These are phyloP conservation scores for Trichothecium roseum DNA, from an alignment of 2,329 filamentous ascomycete species.

Conservation along the genomic window DNA sequence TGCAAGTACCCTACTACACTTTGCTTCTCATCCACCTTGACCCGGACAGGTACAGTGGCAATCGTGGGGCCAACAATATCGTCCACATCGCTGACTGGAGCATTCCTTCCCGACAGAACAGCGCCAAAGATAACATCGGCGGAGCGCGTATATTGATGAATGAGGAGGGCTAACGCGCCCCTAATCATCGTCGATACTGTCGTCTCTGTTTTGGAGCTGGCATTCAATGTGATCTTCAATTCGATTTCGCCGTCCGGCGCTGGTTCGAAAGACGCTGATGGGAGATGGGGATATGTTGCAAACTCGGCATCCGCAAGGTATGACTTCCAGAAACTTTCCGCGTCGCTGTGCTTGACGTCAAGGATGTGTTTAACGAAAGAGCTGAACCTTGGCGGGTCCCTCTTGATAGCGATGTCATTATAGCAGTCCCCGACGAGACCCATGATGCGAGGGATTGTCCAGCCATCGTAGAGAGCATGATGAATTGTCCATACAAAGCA, in stretches of 20 bases:
- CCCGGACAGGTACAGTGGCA: conserved; percentile 16
- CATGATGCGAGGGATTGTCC: too few species aligned
- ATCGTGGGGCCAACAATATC: conserved; percentile 18
- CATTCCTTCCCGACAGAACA: conserved; percentile 16
- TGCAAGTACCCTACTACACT: conserved; percentile 9
- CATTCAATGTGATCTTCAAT: not conserved
- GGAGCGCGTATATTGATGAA: conserved; percentile 9
- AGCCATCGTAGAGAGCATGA: too few species aligned
- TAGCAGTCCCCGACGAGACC: not conserved
- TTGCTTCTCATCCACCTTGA: conserved; percentile 6
- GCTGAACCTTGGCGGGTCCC: not conserved
- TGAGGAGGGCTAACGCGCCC: conserved; percentile 14
- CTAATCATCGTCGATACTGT: conserved; percentile 11
- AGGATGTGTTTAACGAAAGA: too few species aligned
- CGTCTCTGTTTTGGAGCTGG: conserved; percentile 2
- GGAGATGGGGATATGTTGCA: too few species aligned
- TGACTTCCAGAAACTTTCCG: too few species aligned
- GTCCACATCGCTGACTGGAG: conserved; percentile 13
- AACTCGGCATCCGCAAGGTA: too few species aligned
- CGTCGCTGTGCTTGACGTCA: too few species aligned
- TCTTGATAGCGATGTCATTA: not conserved
- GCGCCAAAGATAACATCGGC: conserved; percentile 15
- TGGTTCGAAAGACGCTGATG: too few species aligned
- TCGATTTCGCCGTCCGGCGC: too few species aligned
- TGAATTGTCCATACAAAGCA: too few species aligned